Base-by-base conservation (phyloP, 2,329 filamentous ascomycete species). In the Xylaria sp. region DNA sequence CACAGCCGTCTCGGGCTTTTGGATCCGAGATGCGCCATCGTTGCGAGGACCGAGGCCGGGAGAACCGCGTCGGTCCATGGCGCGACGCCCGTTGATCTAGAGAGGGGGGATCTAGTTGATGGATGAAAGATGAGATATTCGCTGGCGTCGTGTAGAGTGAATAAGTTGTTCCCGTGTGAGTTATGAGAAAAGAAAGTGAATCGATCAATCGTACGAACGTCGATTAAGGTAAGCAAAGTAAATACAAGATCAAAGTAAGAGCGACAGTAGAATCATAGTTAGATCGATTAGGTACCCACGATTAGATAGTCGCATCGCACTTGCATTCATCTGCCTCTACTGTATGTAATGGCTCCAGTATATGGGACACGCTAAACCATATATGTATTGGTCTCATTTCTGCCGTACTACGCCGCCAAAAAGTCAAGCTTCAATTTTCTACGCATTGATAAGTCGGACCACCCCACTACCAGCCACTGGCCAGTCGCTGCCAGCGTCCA, bases 1-100 rank as follows among this genome's bases (percentile, higher is more conserved):
- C 77, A 90, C 85, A 71, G 87, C 83, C 20, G 87, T 85, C 72
- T 88, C 83, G 56, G 85, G 75, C 74, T 89, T 85, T 76, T 87
- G 84, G 38, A 90, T 80, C 68, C 87, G 83, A 28, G 85, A 86
- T 5, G 83, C 79, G 49, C 80, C 77, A 79, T 90, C 87, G 74
- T 86, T 85, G 56, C 85, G 86, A 66, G 87, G 86, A 33, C 83
- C 86, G n/a, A 89, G 82, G 64, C 86, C 84, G 17, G 83, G 81
- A 15, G 83, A 82, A 65, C 83, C 81, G 70, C 83, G 82, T 62
- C 86, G 83, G 71, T 89, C 86, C 87, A 89, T 86, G 74, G 75
- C 65, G 46, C 23, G 42, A 44, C 13, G 40, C n/a, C 51, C 23
- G 44, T 59, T 9, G 28, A 20, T 58, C 28, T 54, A 20, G 36